These are phyloP conservation scores for Avena insularis DNA, from an alignment of 176 grass and related monocot genomes.

Conservation along the genomic window DNA sequence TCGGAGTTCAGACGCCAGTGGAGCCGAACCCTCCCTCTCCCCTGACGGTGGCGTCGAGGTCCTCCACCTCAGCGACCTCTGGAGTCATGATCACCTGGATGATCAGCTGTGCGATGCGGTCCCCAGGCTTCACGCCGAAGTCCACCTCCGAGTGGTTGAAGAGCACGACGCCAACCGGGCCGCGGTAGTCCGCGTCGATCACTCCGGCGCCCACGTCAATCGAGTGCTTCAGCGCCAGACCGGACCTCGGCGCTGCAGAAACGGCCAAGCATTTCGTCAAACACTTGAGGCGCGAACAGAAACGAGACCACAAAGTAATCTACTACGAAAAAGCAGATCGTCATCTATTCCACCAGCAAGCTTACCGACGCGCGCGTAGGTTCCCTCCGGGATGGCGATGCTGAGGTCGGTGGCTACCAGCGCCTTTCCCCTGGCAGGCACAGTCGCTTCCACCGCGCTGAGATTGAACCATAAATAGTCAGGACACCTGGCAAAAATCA, in stretches of 20 bases:
- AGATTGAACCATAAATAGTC: not conserved
- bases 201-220: constrained; percentile 94
- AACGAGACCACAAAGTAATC: not conserved
- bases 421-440: constrained; percentile 87
- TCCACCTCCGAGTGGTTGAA: constrained; percentile 92
- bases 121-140: constrained; percentile 65
- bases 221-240: constrained; percentile 79
- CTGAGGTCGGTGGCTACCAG: constrained; percentile 78
- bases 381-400: constrained; percentile 82
- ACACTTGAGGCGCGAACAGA: not conserved
- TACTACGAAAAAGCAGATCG: accelerated
- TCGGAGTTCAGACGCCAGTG: constrained; percentile 56
- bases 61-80: constrained; percentile 79
- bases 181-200: constrained; percentile 86
- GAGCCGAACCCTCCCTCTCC: constrained; percentile 89
- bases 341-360: not conserved
- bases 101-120: constrained; percentile 85
- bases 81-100: constrained; percentile 68
- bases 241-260: constrained; percentile 69
- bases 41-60: constrained; percentile 74
- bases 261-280: constrained; percentile 30
- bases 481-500: not conserved
- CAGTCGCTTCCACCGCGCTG: constrained; percentile 58
- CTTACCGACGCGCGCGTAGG: constrained; percentile 88
- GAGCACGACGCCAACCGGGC: constrained; percentile 76